Evolutionary conservation across 768 basidiomycete species (phyloP).

Genomic region (Trametes sanguinea): DNA sequence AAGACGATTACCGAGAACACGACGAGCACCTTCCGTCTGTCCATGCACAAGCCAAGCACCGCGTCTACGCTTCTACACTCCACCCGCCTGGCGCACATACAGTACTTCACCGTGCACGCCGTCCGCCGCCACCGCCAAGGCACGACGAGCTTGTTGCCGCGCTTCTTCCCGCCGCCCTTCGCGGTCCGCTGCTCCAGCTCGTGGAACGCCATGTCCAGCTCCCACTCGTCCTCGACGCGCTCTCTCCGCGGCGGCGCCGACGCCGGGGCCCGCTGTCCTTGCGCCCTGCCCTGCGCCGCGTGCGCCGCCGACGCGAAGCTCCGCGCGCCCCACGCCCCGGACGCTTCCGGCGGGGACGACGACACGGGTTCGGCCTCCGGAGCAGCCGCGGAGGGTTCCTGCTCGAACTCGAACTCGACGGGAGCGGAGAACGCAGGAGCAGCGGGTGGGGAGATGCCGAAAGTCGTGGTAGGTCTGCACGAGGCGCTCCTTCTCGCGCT

Average conservation of each 20-base stretch:
- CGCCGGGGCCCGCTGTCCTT: slow-evolving; percentile 26
- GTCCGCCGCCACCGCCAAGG: slow-evolving; percentile 62
- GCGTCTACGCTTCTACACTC: background rate
- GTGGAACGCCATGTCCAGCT: slow-evolving; percentile 78
- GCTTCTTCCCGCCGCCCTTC: slow-evolving; percentile 54
- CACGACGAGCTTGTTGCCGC: slow-evolving; percentile 66
- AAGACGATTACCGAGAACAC: background rate
- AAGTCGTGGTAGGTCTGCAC: slow-evolving; percentile 28
- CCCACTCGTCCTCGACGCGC: slow-evolving; percentile 64
- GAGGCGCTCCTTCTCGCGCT: slow-evolving; percentile 56
- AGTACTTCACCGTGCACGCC: slow-evolving; percentile 32
- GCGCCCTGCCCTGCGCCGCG: slow-evolving; percentile 20
- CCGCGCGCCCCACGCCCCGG: slow-evolving; percentile 76
- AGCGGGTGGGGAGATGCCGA: slow-evolving; percentile 13
- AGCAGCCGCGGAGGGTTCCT: slow-evolving; percentile 62
- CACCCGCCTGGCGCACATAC: background rate
- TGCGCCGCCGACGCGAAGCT: slow-evolving; percentile 80
- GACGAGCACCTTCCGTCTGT: background rate
- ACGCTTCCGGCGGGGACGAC: slow-evolving; percentile 18
- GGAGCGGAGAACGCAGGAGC: slow-evolving; percentile 17
- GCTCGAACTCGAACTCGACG: slow-evolving; percentile 33
- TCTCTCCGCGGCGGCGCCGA: slow-evolving; percentile 36
- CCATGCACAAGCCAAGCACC: background rate
- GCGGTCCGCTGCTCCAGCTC: slow-evolving; percentile 66
- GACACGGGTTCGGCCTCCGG: slow-evolving; percentile 37